phyloP scores from a whole-genome alignment of 192 early-diverging fungal genomes.

The Obelidium mucronatum region DNA sequence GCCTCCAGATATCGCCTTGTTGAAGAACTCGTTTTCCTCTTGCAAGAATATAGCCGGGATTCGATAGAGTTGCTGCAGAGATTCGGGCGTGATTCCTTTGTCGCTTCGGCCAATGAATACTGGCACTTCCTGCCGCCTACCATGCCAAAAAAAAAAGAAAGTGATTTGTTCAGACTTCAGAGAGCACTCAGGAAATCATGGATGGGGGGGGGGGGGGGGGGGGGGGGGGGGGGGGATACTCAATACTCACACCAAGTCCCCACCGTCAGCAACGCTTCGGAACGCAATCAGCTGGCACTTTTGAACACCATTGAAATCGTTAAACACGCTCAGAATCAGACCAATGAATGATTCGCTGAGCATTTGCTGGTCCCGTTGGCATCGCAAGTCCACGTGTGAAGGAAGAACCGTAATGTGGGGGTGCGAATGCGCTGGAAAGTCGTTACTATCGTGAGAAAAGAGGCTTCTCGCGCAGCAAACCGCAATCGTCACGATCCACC shows the following conservation, averaged over 20 bases:
- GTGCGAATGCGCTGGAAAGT: constrained; percentile 48
- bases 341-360: constrained; percentile 52
- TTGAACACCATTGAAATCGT: constrained; percentile 39
- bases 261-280: constrained; percentile 33
- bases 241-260: constrained; percentile 15
- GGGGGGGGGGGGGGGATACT: neutral
- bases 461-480: no score
- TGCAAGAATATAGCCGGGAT: neutral
- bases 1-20: neutral
- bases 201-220: neutral
- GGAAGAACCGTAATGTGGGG: constrained; percentile 58
- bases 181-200: neutral
- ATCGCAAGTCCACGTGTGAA: constrained; percentile 52
- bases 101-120: constrained; percentile 17
- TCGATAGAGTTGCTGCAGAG: constrained; percentile 18
- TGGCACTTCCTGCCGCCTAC: constrained; percentile 34
- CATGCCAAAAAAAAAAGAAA: no score
- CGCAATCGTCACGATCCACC: no score
- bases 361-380: constrained; percentile 52
- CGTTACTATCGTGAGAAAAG: neutral
- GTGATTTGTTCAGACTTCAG: neutral
- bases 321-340: constrained; percentile 53
- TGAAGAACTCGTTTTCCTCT: constrained; percentile 27
- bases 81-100: constrained; percentile 3
- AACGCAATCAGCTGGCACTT: constrained; percentile 47